These are phyloP conservation scores for Phaeomoniella chlamydospora DNA, from an alignment of 2,329 filamentous ascomycete species.

Conservation along the genomic window DNA sequence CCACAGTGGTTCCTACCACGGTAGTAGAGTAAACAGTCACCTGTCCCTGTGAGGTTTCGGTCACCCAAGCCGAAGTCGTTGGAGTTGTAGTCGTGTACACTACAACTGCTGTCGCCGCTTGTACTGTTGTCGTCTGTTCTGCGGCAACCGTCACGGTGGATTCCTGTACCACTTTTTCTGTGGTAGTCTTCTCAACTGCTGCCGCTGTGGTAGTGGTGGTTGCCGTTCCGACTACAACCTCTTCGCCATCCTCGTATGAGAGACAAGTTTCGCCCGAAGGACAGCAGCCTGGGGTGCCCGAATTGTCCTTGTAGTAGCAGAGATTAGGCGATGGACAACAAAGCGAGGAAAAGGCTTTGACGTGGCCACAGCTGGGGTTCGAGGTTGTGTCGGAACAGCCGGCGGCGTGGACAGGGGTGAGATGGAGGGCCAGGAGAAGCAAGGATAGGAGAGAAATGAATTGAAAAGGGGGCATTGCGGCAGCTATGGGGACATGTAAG, in stretches of 20 bases:
- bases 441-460: slow-evolving; percentile 2
- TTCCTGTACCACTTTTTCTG: neutral
- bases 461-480: neutral
- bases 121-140: slow-evolving; percentile 2
- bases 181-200: slow-evolving; percentile 1
- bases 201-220: neutral
- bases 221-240: slow-evolving; percentile 1
- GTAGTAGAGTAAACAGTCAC: neutral
- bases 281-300: slow-evolving; percentile 14
- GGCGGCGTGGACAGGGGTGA: no score
- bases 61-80: neutral
- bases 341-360: slow-evolving; percentile 7
- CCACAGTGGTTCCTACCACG: neutral
- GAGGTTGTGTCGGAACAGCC: slow-evolving; percentile 9
- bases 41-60: neutral
- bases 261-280: slow-evolving; percentile 12
- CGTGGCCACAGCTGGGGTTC: slow-evolving; percentile 12
- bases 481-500: no score
- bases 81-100: slow-evolving; percentile 2
- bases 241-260: neutral
- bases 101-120: slow-evolving; percentile 4
- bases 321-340: slow-evolving; percentile 12
- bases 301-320: slow-evolving; percentile 14
- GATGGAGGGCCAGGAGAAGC: no score
- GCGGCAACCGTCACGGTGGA: neutral